Percentiles rank a stretch among this genome's conserved stretches.
Conservation (phyloP, 345 rosid species). For the Turnera subulata region DNA sequence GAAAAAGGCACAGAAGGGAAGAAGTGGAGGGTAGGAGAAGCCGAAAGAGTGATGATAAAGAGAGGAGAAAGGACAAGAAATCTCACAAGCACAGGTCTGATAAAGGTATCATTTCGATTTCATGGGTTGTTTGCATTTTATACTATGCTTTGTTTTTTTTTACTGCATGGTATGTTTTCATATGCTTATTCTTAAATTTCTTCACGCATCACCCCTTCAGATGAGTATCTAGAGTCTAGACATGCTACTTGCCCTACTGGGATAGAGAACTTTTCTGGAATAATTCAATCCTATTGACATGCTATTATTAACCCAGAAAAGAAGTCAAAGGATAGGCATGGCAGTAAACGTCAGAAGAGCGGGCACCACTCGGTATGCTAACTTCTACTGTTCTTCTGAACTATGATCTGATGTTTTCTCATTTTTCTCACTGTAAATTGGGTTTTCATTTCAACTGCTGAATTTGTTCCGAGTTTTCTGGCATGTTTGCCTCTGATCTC, state of each 20-base stretch:
- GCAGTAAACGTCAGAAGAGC: conserved; percentile 43
- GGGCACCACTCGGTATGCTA: conserved; percentile 42
- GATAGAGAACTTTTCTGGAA: background rate
- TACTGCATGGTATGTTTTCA: background rate
- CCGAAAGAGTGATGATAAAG: conserved; percentile 41
- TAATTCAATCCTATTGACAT: conserved; percentile 21
- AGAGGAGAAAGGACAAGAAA: conserved; percentile 46
- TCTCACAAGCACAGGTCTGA: conserved; percentile 54
- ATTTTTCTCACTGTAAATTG: background rate
- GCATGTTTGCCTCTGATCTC: background rate
- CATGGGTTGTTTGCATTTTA: background rate
- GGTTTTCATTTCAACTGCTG: background rate
- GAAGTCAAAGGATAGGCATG: conserved; percentile 64
- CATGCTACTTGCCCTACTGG: conserved; percentile 1
- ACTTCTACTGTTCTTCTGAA: conserved; percentile 9
- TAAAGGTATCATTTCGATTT: conserved; percentile 32
- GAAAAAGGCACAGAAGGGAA: conserved; percentile 44
- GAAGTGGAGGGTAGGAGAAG: conserved; percentile 38
- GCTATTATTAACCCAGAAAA: conserved; percentile 49
- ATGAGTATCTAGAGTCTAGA: background rate
- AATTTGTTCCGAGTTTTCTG: background rate
- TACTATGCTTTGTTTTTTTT: background rate
- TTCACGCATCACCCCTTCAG: background rate
- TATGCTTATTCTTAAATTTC: background rate
- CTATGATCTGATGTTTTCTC: conserved; percentile 3